A percentile compares a stretch with the other conserved stretches of the same genome.
These are phyloP conservation scores for Aspergillus sp. DNA, from an alignment of 2,329 filamentous ascomycete genomes.

Conservation along the genomic window DNA sequence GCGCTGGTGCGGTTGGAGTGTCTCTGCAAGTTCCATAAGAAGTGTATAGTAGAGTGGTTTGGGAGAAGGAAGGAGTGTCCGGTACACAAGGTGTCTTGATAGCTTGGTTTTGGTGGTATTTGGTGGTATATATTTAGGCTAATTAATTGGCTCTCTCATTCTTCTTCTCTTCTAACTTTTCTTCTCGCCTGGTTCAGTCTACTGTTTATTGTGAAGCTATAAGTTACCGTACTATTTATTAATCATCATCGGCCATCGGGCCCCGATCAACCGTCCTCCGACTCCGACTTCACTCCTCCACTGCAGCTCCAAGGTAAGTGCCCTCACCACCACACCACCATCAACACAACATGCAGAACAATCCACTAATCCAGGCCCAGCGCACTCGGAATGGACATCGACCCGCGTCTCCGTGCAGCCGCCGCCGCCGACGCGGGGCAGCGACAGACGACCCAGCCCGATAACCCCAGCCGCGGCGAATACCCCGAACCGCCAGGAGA, in stretches of 20 bases:
- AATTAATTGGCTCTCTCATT: neutral
- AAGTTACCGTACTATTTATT: too few species aligned
- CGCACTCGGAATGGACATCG: slow-evolving; percentile 20
- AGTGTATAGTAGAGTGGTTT: slow-evolving; percentile 54
- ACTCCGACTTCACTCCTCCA: neutral
- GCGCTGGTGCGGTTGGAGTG: slow-evolving; percentile 53
- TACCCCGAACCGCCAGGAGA: slow-evolving; percentile 19
- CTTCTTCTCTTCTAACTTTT: neutral
- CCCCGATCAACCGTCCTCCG: neutral
- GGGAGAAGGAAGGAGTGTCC: slow-evolving; percentile 50
- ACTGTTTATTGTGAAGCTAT: too few species aligned
- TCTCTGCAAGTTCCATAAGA: slow-evolving; percentile 54
- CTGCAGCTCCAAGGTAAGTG: neutral
- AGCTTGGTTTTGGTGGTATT: neutral
- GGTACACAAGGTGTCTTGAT: slow-evolving; percentile 43
- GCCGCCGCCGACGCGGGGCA: neutral
- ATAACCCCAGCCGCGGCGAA: slow-evolving; percentile 9
- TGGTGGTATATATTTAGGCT: neutral
- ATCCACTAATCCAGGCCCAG: too few species aligned
- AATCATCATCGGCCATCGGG: neutral
- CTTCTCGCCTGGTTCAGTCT: neutral
- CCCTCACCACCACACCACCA: neutral
- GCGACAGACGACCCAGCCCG: too few species aligned
- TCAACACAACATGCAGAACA: slow-evolving; percentile 1
- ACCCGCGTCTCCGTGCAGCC: slow-evolving; percentile 21